These are phyloP conservation scores for Dioscorea alata DNA, from an alignment of 106 monocot genomes.

Conservation along the genomic window DNA sequence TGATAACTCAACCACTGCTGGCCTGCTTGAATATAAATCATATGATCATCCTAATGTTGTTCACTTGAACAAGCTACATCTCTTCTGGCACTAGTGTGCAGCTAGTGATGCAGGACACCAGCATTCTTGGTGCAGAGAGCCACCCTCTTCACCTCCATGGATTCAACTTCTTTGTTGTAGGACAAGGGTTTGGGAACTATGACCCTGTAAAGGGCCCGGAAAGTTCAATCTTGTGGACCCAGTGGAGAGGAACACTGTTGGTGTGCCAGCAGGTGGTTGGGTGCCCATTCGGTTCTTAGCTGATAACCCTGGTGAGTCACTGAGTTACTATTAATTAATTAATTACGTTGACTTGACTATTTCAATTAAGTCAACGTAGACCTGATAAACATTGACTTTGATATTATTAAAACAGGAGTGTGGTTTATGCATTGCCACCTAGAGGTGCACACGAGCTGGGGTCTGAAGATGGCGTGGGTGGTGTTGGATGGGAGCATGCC, in stretches of 20 bases:
- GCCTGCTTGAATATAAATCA: neutral
- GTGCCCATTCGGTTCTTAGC: neutral
- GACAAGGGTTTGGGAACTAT: neutral
- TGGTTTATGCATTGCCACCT: no score
- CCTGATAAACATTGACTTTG: no score
- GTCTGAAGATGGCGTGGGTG: no score
- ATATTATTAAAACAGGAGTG: no score
- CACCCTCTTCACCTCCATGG: neutral
- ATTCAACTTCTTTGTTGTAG: neutral
- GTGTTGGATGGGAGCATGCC: no score
- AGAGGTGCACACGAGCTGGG: no score
- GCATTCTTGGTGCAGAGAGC: no score
- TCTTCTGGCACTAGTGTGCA: neutral
- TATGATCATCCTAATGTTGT: neutral
- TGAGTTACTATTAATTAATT: no score
- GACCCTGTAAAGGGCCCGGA: neutral
- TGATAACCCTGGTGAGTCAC: constrained; percentile 1
- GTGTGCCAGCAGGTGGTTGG: constrained; percentile 1
- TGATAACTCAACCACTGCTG: neutral
- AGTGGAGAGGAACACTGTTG: constrained; percentile 1
- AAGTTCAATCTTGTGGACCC: neutral
- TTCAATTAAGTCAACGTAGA: no score
- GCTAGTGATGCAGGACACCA: neutral
- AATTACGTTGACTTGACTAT: no score
- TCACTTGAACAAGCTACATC: neutral